Evolutionary conservation across 768 basidiomycete species (phyloP).

Genomic region (Paxillus involutus): DNA sequence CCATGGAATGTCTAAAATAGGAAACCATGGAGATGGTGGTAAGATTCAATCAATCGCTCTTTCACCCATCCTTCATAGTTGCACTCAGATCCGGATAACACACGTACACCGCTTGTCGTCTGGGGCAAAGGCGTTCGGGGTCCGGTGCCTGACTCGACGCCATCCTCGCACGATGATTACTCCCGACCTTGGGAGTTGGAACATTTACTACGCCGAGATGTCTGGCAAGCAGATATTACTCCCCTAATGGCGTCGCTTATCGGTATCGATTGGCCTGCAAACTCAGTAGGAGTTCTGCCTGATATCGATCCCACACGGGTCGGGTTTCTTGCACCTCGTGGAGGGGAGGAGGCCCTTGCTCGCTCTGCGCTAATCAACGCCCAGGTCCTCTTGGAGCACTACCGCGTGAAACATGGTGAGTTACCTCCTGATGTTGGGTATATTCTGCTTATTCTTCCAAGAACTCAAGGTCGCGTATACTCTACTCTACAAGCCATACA

Average conservation of each 20-base stretch:
- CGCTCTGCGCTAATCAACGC: slow-evolving; percentile 63
- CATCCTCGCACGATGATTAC: slow-evolving; percentile 69
- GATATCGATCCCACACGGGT: slow-evolving; percentile 62
- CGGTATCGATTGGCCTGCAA: slow-evolving; percentile 75
- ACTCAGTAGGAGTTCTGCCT: slow-evolving; percentile 80
- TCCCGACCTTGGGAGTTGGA: slow-evolving; percentile 62
- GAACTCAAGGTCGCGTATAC: slow-evolving; percentile 61
- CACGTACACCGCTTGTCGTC: slow-evolving; percentile 77
- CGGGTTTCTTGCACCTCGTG: slow-evolving; percentile 53
- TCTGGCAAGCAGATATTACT: slow-evolving; percentile 83
- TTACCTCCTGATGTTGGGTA: neutral
- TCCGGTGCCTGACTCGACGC: slow-evolving; percentile 54
- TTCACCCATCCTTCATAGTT: slow-evolving; percentile 5
- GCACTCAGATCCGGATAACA: slow-evolving; percentile 76
- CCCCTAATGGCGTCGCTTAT: slow-evolving; percentile 75
- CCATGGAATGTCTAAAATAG: slow-evolving; percentile 87
- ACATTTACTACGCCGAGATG: slow-evolving; percentile 64
- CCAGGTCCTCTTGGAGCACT: slow-evolving; percentile 73
- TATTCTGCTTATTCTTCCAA: slow-evolving; percentile 26
- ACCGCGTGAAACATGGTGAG: slow-evolving; percentile 73
- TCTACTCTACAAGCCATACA: slow-evolving; percentile 64
- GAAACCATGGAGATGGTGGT: slow-evolving; percentile 90
- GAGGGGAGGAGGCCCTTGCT: slow-evolving; percentile 53
- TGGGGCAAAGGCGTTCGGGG: slow-evolving; percentile 82
- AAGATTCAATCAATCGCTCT: slow-evolving; percentile 17